Evolutionary conservation across 306 rosid genomes (phyloP).

Genomic region (Vigna hirtella): DNA sequence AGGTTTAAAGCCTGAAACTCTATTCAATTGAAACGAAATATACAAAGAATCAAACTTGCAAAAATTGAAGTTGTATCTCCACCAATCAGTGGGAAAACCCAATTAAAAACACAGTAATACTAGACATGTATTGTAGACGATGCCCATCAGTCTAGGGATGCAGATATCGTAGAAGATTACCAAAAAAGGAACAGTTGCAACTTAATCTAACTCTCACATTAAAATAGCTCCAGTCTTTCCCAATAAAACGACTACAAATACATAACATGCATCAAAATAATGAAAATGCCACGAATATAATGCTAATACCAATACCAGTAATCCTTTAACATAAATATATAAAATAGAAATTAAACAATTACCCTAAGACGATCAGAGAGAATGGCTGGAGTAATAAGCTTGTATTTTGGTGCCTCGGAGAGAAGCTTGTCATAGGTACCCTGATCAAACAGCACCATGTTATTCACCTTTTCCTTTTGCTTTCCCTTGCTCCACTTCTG

Average conservation of each 20-base stretch:
- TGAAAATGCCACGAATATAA: neutral
- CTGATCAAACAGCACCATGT: constrained; percentile 78
- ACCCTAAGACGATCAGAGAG: constrained; percentile 83
- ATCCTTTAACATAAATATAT: neutral
- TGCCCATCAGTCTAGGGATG: neutral
- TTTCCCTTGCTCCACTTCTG: constrained; percentile 92
- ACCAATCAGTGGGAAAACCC: neutral
- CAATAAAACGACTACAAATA: neutral
- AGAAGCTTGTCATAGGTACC: constrained; percentile 72
- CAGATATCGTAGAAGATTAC: neutral
- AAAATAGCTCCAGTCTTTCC: neutral
- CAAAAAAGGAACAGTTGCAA: neutral
- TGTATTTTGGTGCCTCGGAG: constrained; percentile 76
- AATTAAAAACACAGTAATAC: neutral
- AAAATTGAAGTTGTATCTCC: neutral
- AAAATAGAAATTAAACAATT: neutral
- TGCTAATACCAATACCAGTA: neutral
- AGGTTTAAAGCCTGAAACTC: neutral
- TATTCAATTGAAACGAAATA: neutral
- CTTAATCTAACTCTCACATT: neutral
- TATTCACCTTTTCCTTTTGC: constrained; percentile 89
- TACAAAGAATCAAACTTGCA: neutral
- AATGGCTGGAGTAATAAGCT: constrained; percentile 80
- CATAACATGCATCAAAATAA: neutral
- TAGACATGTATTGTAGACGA: neutral